Percentiles rank a stretch among this genome's conserved stretches.
Conservation (phyloP, 1,284 basidiomycete species). For the Ceratobasidium sp. region DNA sequence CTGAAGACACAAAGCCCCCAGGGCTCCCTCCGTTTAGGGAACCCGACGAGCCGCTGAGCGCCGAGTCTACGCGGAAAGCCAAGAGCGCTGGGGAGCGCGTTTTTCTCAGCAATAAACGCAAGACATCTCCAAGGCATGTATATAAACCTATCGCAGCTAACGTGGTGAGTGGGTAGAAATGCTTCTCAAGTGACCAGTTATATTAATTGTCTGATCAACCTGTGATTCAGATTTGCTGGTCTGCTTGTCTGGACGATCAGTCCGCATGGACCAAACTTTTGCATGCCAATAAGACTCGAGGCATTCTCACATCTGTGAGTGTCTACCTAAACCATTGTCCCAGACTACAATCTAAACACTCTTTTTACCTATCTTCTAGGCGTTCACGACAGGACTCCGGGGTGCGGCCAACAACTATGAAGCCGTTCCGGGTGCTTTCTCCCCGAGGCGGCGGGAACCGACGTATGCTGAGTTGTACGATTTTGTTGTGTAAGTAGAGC, state of each 20-base stretch:
- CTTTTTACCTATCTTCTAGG: constrained; percentile 1
- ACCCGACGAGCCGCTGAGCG: constrained; percentile 21
- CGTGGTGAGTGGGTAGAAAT: constrained; percentile 17
- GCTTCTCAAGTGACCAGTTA: too few relatives aligned
- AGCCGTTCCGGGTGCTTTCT: constrained; percentile 31
- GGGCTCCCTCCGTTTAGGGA: constrained; percentile 27
- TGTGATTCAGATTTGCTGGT: constrained; percentile 34
- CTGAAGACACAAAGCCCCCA: constrained; percentile 13
- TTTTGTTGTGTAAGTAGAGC: constrained; percentile 23
- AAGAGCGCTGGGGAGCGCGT: constrained; percentile 26
- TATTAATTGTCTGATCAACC: neutral
- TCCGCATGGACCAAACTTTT: constrained; percentile 18
- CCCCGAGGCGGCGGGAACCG: constrained; percentile 29
- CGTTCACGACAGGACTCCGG: constrained; percentile 30
- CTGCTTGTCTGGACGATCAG: constrained; percentile 39
- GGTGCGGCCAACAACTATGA: constrained; percentile 39
- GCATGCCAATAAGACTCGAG: constrained; percentile 3
- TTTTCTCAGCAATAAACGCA: constrained; percentile 5
- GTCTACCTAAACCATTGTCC: neutral
- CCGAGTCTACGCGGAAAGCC: constrained; percentile 17
- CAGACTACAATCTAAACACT: too few relatives aligned
- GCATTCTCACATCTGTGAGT: constrained; percentile 36
- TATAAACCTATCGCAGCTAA: constrained; percentile 37
- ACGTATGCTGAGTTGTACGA: constrained; percentile 43
- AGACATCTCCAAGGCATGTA: neutral